Percentiles rank a stretch among this genome's conserved stretches.
These are phyloP conservation scores for Aureobasidium sp. DNA, from an alignment of 2,329 filamentous ascomycete genomes.

Conservation along the genomic window DNA sequence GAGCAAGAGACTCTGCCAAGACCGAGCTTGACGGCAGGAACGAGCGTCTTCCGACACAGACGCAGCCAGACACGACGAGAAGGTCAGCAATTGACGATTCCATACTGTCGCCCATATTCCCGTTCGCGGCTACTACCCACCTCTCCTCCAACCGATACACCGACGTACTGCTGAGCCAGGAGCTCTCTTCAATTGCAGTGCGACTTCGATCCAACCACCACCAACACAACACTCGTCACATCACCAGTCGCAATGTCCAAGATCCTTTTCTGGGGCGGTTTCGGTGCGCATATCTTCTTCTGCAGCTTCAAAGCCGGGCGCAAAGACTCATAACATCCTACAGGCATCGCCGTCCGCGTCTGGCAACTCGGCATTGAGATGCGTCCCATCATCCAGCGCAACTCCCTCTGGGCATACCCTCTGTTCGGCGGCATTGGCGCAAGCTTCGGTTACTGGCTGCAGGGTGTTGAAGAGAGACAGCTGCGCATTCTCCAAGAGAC, in stretches of 20 bases:
- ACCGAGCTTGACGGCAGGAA: constrained; percentile 9
- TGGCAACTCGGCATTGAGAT: constrained; percentile 99
- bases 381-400: constrained; percentile 82
- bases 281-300: constrained; percentile 53
- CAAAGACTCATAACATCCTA: constrained; percentile 18
- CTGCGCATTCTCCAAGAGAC: constrained; percentile 68
- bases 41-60: not conserved
- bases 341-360: constrained; percentile 83
- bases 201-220: not conserved
- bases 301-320: not conserved
- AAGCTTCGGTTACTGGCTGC: constrained; percentile 94
- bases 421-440: constrained; percentile 78
- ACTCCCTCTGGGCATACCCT: constrained; percentile 86
- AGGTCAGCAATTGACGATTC: not conserved
- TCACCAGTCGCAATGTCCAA: constrained; percentile 30
- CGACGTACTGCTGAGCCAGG: constrained; percentile 1
- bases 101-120: not conserved
- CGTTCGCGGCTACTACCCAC: not conserved
- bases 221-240: not conserved
- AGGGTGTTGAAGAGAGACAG: constrained; percentile 81
- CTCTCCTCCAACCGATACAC: not conserved
- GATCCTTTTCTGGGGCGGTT: constrained; percentile 79
- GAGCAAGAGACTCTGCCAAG: constrained; percentile 13
- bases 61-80: constrained; percentile 1
- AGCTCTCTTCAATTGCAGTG: not conserved